Base-by-base conservation (phyloP, 202 grass and related monocot species). In the Hordeum pubiflorum region DNA sequence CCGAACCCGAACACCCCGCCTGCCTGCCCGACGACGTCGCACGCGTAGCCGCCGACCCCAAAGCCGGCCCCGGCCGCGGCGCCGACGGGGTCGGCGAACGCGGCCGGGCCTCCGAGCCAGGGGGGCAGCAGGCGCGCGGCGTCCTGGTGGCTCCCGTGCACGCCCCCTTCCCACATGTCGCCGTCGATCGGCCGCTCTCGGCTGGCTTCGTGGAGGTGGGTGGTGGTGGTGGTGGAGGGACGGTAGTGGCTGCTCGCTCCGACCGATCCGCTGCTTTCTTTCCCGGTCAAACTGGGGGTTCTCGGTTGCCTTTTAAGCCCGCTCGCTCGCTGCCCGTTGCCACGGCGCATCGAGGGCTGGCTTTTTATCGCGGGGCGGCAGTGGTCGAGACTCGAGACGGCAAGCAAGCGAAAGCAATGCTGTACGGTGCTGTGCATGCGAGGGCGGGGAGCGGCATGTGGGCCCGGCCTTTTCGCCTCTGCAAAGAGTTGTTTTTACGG, bases 151-250 rank as follows among this genome's bases (percentile, higher is more conserved):
- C 78, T 81, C 58, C 81, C 83, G 86, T 93, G 91, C 56, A 93
- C 67, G 88, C 61, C 89, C 63, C 87, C 89, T 54, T 77, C 83
- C 92, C 92, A 94, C 92, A 94, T 94, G 76, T 56, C 61, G 48
- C 29, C 20, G 54, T 50, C 21, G 58, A 44, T 2, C 65, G 44
- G 48, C 48, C 14, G 70, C 58, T 76, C 70, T 2, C 2, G 44
- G 44, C 71, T 36, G 57, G 48, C 58, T 72, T 60, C 9, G 67
- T 41, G 46, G 59, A 77, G 70, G 70, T 55, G 68, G 77, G 84
- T 22, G 27, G 37, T 18, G 65, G 32, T 48, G 29, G 63, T 11
- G 26, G 26, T 7, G 12, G 38, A 14, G 38, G 23, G 40, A 43
- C 13, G 6, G 66, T 70, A 44, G 68, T 54, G 70, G 26, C 70